Conservation (phyloP, 192 early-diverging fungal genomes). For the Thoreauomyces humboldtii region DNA sequence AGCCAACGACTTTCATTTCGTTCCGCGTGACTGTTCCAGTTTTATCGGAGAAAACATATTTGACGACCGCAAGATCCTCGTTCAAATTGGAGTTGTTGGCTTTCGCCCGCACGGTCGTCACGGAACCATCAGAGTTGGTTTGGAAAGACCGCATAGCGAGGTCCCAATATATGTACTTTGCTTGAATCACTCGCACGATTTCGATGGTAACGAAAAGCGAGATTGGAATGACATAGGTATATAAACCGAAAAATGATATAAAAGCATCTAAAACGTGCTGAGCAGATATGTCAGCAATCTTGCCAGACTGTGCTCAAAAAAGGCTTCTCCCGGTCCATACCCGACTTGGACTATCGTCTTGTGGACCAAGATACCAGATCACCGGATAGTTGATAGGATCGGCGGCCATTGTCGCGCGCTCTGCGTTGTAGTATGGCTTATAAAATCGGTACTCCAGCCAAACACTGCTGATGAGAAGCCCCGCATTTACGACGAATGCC, state of each 20-base stretch:
- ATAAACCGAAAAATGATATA: slow-evolving; percentile 52
- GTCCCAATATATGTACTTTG: slow-evolving; percentile 65
- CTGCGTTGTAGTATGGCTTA: slow-evolving; percentile 14
- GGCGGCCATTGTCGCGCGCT: slow-evolving; percentile 7
- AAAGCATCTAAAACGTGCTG: slow-evolving; percentile 34
- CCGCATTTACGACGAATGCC: slow-evolving; percentile 47
- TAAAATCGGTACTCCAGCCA: slow-evolving; percentile 36
- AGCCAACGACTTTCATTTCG: slow-evolving; percentile 47
- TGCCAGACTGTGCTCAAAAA: neutral
- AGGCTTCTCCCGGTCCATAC: no score
- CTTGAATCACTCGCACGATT: slow-evolving; percentile 64
- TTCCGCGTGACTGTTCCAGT: slow-evolving; percentile 61
- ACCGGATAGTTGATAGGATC: slow-evolving; percentile 25
- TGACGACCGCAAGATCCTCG: slow-evolving; percentile 85
- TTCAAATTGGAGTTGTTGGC: slow-evolving; percentile 56
- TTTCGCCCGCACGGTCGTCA: slow-evolving; percentile 29
- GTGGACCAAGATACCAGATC: slow-evolving; percentile 43
- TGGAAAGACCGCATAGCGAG: slow-evolving; percentile 45
- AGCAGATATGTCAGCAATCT: no score
- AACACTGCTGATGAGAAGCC: slow-evolving; percentile 35
- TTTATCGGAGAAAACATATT: slow-evolving; percentile 79
- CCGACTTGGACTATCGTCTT: slow-evolving; percentile 7
- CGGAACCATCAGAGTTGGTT: slow-evolving; percentile 16
- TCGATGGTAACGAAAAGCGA: slow-evolving; percentile 74
- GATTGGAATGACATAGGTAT: slow-evolving; percentile 73